A percentile compares a stretch with the other conserved stretches of the same genome.
Evolutionary conservation across 768 basidiomycete genomes (phyloP).

Genomic region (Macrocybe gigantea): DNA sequence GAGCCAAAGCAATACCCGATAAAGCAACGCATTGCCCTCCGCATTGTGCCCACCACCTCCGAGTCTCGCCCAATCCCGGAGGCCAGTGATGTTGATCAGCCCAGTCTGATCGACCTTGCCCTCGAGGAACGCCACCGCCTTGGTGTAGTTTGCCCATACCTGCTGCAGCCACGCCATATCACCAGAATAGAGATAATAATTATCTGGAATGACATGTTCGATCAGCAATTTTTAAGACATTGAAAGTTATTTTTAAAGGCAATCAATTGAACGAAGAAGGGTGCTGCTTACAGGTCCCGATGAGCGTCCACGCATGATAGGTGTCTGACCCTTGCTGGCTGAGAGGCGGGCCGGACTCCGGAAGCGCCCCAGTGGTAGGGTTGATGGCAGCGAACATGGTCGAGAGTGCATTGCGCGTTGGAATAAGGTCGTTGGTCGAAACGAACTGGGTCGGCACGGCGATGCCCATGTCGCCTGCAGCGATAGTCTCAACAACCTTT

Average conservation of each 20-base stretch:
- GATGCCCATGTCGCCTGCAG: slow-evolving; percentile 53
- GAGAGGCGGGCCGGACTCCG: slow-evolving; percentile 45
- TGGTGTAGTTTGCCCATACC: slow-evolving; percentile 52
- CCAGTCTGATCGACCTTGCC: slow-evolving; percentile 44
- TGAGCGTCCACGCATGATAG: slow-evolving; percentile 56
- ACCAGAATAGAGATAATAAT: slow-evolving; percentile 52
- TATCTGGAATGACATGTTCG: slow-evolving; percentile 28
- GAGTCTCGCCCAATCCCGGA: slow-evolving; percentile 51
- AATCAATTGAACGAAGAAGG: not conserved
- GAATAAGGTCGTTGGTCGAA: slow-evolving; percentile 52
- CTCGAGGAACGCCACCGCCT: slow-evolving; percentile 48
- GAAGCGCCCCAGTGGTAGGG: slow-evolving; percentile 46
- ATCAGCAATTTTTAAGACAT: not conserved
- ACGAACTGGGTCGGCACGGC: slow-evolving; percentile 58
- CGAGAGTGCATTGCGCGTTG: slow-evolving; percentile 49
- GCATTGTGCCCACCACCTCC: slow-evolving; percentile 53
- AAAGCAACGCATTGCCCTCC: slow-evolving; percentile 51
- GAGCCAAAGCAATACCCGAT: slow-evolving; percentile 25
- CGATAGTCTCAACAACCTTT: too few species aligned
- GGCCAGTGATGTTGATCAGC: slow-evolving; percentile 49
- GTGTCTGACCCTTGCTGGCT: slow-evolving; percentile 45
- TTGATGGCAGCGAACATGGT: slow-evolving; percentile 54
- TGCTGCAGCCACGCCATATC: slow-evolving; percentile 43
- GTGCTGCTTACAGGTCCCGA: slow-evolving; percentile 36
- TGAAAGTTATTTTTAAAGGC: slow-evolving; percentile 6